Base-by-base conservation (phyloP, 2,329 filamentous ascomycete genomes). In the Ophiosphaerella korrae region DNA sequence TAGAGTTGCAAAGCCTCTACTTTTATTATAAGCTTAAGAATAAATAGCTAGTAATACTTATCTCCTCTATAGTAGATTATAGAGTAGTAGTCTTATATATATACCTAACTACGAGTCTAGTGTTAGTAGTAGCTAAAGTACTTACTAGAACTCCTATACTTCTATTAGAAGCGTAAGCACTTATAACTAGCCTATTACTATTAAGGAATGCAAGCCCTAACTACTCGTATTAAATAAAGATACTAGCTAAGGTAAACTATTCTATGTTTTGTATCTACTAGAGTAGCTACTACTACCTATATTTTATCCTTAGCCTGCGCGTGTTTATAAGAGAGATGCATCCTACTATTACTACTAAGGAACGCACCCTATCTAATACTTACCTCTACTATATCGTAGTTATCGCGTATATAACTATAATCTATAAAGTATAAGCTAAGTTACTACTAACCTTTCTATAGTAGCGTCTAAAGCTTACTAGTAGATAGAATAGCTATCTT, bases 21-120 rank as follows among this genome's bases (percentile, higher is more conserved):
- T 92, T 60, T 89, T 88, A 52, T 82, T 96, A 43, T 90, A 95
- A 74, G 92, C 91, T 16, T 96, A 95, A 75, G 90, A 92, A 58
- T 80, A 66, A 33, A 66, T 66, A 50, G 48, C 66, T 31, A 58
- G 55, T 3, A 60, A 67, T 9, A 45, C 56, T 11, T 48, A 62
- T 2, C 64, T 50, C 43, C 46, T 48, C 33, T 62, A 63, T 26
- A 48, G 57, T 16, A 54, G 53, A 9, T 66, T 61, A 35, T 45
- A 46, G 14, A 52, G 52, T 16, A 64, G 63, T 42, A 59, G 51
- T 32, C 59, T 55, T 24, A 53, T 58, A 23, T 61, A 66, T 18
- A 63, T 71, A 7, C 71, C 70, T 37, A 69, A 73, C 47, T 70
- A 61, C 57, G 67, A 62, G 43, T 56, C 55, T 13, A 33, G 52